A percentile compares a stretch with the other conserved stretches of the same genome.
These are phyloP conservation scores for Teratosphaeria gauchensis DNA, from an alignment of 2,329 filamentous ascomycete species.

Conservation along the genomic window DNA sequence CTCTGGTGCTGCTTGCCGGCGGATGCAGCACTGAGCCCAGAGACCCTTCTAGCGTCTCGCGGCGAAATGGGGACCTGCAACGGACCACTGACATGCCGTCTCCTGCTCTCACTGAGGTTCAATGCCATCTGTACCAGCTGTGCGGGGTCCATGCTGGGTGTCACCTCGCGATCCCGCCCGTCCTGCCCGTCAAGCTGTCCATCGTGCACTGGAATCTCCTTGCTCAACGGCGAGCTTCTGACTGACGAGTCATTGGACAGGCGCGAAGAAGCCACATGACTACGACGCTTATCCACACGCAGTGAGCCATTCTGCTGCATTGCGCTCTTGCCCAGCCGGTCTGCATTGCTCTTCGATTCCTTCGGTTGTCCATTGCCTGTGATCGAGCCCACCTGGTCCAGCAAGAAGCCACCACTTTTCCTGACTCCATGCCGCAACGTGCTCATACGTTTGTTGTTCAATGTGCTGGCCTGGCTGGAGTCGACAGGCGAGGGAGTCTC, in stretches of 20 bases:
- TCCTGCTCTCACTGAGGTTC: constrained; percentile 72
- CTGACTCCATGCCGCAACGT: constrained; percentile 2
- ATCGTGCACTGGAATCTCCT: constrained; percentile 13
- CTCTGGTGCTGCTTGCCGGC: background rate
- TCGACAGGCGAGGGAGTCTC: background rate
- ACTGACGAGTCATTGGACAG: constrained; percentile 18
- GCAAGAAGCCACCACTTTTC: constrained; percentile 32
- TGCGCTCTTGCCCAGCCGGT: constrained; percentile 12
- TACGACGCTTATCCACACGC: constrained; percentile 11
- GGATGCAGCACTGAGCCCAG: constrained; percentile 12
- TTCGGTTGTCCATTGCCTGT: constrained; percentile 10
- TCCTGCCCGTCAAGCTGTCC: constrained; percentile 3
- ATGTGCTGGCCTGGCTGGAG: background rate
- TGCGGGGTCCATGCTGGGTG: constrained; percentile 62
- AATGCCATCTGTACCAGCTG: constrained; percentile 91
- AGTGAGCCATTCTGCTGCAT: constrained; percentile 9
- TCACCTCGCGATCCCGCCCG: background rate
- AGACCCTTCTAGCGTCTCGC: constrained; percentile 36
- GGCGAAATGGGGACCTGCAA: constrained; percentile 42
- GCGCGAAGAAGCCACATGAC: constrained; percentile 1
- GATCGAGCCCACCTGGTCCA: constrained; percentile 14
- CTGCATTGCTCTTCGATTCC: background rate
- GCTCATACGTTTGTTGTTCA: background rate
- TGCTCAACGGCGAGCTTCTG: constrained; percentile 19
- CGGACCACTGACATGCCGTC: constrained; percentile 51